phyloP scores from a whole-genome alignment of 23 red algal species.

The Gracilariopsis chorda region DNA sequence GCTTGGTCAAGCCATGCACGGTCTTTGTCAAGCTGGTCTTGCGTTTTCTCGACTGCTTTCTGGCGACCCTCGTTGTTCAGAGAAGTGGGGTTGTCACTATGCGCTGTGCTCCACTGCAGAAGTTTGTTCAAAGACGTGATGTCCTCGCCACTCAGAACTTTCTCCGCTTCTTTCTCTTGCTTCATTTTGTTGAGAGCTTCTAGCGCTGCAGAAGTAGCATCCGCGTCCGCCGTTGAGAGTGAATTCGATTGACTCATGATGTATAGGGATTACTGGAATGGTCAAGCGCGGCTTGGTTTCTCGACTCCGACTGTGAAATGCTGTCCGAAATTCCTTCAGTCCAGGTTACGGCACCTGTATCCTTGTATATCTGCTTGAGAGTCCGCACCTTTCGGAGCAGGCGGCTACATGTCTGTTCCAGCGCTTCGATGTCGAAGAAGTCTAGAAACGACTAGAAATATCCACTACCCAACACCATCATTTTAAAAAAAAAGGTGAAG shows the following conservation, averaged over 20 bases:
- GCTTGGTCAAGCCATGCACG: constrained; percentile 77
- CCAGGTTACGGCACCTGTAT: too few species aligned
- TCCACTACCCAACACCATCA: too few species aligned
- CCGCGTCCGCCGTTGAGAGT: neutral
- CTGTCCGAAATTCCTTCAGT: too few species aligned
- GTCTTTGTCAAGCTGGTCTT: constrained; percentile 34
- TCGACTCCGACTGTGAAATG: too few species aligned
- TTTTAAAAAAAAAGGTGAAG: too few species aligned
- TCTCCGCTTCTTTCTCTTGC: neutral
- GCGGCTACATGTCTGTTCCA: too few species aligned
- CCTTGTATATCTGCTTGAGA: too few species aligned
- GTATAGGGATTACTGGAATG: too few species aligned
- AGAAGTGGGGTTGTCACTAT: neutral
- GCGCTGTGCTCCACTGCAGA: constrained; percentile 63
- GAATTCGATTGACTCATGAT: neutral
- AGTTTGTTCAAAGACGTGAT: constrained; percentile 63
- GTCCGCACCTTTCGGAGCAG: too few species aligned
- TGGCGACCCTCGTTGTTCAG: neutral
- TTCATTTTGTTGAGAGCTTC: constrained; percentile 1
- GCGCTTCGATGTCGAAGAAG: too few species aligned
- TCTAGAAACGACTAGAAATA: too few species aligned
- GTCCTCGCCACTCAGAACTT: constrained; percentile 13
- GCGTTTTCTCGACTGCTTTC: neutral
- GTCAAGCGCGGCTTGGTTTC: too few species aligned
- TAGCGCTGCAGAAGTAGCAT: neutral